Base-by-base conservation (phyloP, 2,329 filamentous ascomycete genomes). In the Claviceps fusiformis region DNA sequence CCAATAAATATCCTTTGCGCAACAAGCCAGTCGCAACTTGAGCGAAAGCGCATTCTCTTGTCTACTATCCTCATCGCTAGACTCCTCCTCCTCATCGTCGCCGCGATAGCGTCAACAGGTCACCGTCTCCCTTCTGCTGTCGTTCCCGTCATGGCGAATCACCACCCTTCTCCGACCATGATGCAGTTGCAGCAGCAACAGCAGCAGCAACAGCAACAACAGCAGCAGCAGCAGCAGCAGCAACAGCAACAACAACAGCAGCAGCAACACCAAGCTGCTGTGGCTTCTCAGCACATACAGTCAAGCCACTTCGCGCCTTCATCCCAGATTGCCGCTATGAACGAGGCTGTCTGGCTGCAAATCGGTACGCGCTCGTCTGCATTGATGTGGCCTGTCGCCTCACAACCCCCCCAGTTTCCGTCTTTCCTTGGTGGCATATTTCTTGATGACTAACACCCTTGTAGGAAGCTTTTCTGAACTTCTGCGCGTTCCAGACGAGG, bases 291-390 rank as follows among this genome's bases (percentile, higher is more conserved):
- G 71, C 64, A 73, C 57, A 77, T 74, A 55, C 81, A 79, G 63
- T 78, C 76, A 57, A 73, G 70, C 50, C 79, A 82, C 62, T 81
- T 80, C 62, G 75, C 80, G 52, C 79, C 87, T 27, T 82, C 86
- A 62, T 86, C 91, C 63, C 86, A 89, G 66, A 81, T 95, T 54
- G 78, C 82, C 6, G 75, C 81, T 7, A 80, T 92, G 65, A 97
- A 95, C 64, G 92, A 97, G 72, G 78, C 80, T 51, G 84, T 95
- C 55, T 97, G 92, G 92, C 79, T 95, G 66, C 87, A 93, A 68
- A 87, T 97, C 62, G 92, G 90, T 95, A 85, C 60, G 83, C 29
- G 35, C 35, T 6, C 37, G 70, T 46, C 41, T 55, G 52, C 53
- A 5, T 39, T 24, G 52, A 41, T 10, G 17, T 24, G 35, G 8